Evolutionary conservation across 2,329 filamentous ascomycete genomes (phyloP), one percentile per base, ranked within the genome.

Genomic region (Penicillium digitatum): DNA sequence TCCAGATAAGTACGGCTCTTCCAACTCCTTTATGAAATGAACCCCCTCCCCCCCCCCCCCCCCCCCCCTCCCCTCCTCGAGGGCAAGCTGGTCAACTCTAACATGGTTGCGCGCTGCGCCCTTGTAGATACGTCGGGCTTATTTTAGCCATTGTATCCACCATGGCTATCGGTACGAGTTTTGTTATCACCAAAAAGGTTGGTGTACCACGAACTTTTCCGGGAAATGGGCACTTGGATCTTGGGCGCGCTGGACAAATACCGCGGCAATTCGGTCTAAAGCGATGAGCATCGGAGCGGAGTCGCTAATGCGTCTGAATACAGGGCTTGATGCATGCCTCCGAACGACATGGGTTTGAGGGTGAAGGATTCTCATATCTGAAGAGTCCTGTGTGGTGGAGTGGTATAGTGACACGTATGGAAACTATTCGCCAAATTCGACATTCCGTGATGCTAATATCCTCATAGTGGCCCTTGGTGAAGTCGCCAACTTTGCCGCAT

Each of bases 171-270:
- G 74, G 74, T 70, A 91, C 90, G 48, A 96, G 92, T 82, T 99
- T 99, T 75, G 93, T 99, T 65, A 96, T 99, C 69, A 99, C 95
- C 45, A 99, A 99, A 79, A 97, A 96, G 83, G 89, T 94, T 78
- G 73, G 76, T 72, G 57, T 48, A 18, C 50, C 31, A 37, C 52
- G 46, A 50, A 51, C 39, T 10, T 27, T 26, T 22, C 37, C 14
- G 11, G 9, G 4, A 35, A 35, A 32, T 29, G 27, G 34, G 12
- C 16, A n/a, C 32, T 34, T 34, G 32, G 18, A 47, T 18, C 8
- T 8, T 3, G 12, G 26, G 38, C 20, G 49, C 20, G 24, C 44
- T 20, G 22, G 22, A 31, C 22, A 29, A 34, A 32, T 3, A n/a
- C 37, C 3, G 12, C 51, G 37, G 37, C 22, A 14, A 26, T 20